Percentiles rank a stretch among this genome's conserved stretches.
Conservation (phyloP, 2,329 filamentous ascomycete species). For the Alternaria hordeiaustralica region DNA sequence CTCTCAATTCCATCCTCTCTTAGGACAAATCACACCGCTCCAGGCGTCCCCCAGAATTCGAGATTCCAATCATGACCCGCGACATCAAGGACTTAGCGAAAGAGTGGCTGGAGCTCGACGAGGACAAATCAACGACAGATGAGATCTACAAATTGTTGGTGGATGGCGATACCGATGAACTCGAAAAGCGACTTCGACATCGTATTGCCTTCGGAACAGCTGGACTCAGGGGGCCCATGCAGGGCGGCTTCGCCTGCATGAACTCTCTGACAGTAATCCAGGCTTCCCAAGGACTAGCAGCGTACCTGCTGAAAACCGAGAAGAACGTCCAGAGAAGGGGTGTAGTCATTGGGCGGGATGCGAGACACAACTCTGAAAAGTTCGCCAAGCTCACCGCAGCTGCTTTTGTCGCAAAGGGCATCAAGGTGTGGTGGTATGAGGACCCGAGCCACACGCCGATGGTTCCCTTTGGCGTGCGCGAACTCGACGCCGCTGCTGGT, state of each 20-base stretch:
- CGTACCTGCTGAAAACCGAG: constrained; percentile 60
- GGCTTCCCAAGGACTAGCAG: constrained; percentile 69
- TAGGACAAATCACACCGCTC: not conserved
- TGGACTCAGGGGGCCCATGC: constrained; percentile 69
- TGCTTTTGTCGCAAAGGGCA: constrained; percentile 63
- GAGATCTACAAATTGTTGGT: constrained; percentile 62
- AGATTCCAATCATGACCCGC: constrained; percentile 32
- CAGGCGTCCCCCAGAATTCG: not conserved
- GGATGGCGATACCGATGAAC: constrained; percentile 53
- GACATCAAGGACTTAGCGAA: constrained; percentile 55
- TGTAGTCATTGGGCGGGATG: constrained; percentile 68
- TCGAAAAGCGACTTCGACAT: constrained; percentile 60
- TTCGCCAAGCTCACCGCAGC: constrained; percentile 67
- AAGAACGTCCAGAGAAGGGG: constrained; percentile 53
- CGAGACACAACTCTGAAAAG: constrained; percentile 66
- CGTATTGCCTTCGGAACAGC: constrained; percentile 69
- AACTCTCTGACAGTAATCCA: constrained; percentile 67
- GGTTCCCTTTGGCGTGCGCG: constrained; percentile 65
- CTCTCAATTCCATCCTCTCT: not conserved
- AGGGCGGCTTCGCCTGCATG: constrained; percentile 68
- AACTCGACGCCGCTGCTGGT: constrained; percentile 62
- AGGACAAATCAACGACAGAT: constrained; percentile 59
- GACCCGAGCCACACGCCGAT: constrained; percentile 64
- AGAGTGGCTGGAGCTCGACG: constrained; percentile 66
- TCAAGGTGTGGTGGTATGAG: constrained; percentile 67